Conservation (phyloP, 225 moss, liverwort and hornwort species). For the Climacium dendroides region DNA sequence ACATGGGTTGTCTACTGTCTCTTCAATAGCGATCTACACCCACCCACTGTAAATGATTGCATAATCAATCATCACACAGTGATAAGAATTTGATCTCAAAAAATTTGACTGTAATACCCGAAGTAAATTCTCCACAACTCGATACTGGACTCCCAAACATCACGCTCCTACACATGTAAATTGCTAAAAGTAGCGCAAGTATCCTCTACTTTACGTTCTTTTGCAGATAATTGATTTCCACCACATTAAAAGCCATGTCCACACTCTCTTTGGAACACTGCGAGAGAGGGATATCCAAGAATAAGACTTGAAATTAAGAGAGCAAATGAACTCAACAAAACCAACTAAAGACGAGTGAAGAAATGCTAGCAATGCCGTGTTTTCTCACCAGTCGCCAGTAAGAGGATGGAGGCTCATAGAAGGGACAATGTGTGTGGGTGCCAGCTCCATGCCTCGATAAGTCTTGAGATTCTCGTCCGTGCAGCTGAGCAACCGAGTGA, state of each 20-base stretch:
- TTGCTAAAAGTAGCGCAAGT: neutral
- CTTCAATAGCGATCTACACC: neutral
- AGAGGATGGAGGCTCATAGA: slow-evolving; percentile 85
- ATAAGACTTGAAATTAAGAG: neutral
- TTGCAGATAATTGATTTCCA: neutral
- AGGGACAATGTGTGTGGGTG: slow-evolving; percentile 74
- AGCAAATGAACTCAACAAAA: neutral
- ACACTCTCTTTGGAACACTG: neutral
- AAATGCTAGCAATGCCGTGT: neutral
- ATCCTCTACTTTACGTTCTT: neutral
- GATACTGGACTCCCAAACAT: neutral
- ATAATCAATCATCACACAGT: neutral
- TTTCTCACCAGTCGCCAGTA: slow-evolving; percentile 66
- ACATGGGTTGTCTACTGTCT: neutral
- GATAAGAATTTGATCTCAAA: neutral
- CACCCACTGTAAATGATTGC: neutral
- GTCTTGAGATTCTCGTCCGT: slow-evolving; percentile 44
- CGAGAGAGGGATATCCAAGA: neutral
- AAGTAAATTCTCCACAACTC: neutral
- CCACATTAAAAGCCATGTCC: neutral
- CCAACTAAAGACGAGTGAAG: neutral
- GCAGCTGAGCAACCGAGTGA: slow-evolving; percentile 90
- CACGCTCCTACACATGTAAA: neutral
- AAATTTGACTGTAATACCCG: neutral
- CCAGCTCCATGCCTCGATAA: slow-evolving; percentile 68